phyloP scores from a whole-genome alignment of 257 asterid species.

The Solanum sitiens region DNA sequence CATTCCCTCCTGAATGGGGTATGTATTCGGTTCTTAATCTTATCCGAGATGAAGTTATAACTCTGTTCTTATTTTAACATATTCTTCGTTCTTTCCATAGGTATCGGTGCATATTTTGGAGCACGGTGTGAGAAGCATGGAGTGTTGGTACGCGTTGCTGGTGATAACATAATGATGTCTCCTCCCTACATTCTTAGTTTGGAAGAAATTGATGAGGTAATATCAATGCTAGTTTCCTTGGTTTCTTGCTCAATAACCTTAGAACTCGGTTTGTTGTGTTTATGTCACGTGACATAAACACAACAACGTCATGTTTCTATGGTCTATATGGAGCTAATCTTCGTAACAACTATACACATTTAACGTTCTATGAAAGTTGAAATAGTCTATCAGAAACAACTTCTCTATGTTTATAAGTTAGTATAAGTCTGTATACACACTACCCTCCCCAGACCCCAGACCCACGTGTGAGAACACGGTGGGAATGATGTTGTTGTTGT shows the following conservation, averaged over 20 bases:
- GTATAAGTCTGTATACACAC: not conserved
- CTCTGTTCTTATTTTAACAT: not conserved
- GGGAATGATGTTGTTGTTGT: not conserved
- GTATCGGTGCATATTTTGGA: constrained; percentile 77
- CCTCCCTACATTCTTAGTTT: constrained; percentile 75
- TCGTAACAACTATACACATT: not conserved
- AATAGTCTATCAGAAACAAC: not conserved
- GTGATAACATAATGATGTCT: constrained; percentile 84
- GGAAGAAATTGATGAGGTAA: constrained; percentile 61
- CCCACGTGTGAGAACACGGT: not conserved
- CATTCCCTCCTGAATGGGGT: constrained; percentile 97
- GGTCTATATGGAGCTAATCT: not conserved
- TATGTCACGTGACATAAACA: not conserved
- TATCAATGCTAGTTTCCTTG: not conserved
- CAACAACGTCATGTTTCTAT: not conserved
- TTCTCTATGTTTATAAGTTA: not conserved
- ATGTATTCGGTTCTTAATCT: not conserved
- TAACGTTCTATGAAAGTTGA: not conserved
- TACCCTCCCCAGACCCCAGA: not conserved
- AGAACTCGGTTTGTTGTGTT: not conserved
- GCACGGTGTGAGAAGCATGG: constrained; percentile 74
- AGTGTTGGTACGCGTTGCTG: constrained; percentile 80
- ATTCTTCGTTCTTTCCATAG: constrained; percentile 12
- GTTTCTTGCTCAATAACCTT: not conserved
- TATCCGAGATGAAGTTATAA: not conserved